phyloP scores from a whole-genome alignment of 768 basidiomycete species.

The Suillus spraguei region DNA sequence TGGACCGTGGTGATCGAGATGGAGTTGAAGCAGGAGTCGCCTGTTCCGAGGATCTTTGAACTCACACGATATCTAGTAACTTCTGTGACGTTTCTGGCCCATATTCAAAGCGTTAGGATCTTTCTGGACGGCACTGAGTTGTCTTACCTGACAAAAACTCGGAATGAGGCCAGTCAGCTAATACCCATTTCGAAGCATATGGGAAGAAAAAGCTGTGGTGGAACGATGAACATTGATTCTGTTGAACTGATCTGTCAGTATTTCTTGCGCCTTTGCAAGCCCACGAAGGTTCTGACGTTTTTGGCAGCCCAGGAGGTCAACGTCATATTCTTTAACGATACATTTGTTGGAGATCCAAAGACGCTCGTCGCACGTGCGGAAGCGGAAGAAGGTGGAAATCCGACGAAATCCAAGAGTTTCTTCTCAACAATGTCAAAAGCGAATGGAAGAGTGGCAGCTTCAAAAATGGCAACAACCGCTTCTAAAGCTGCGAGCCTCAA shows the following conservation, averaged over 20 bases:
- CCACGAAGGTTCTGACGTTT: background rate
- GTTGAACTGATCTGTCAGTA: constrained; percentile 7
- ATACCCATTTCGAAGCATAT: background rate
- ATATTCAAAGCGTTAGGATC: constrained; percentile 26
- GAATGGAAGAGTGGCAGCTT: background rate
- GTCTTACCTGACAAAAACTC: background rate
- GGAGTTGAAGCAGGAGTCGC: constrained; percentile 42
- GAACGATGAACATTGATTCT: constrained; percentile 2
- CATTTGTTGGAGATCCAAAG: background rate
- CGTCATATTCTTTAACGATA: background rate
- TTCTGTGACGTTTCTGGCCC: constrained; percentile 50
- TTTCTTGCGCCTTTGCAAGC: background rate
- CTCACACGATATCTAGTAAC: constrained; percentile 50
- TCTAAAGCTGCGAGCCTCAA: background rate
- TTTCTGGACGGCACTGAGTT: background rate
- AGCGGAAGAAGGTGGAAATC: constrained; percentile 6
- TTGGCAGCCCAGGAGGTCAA: background rate
- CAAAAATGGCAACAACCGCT: background rate
- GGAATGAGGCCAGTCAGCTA: background rate
- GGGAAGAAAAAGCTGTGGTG: background rate
- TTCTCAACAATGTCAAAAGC: background rate
- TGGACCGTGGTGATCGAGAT: constrained; percentile 51
- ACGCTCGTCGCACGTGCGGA: background rate
- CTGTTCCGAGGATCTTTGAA: constrained; percentile 46
- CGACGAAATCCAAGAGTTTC: constrained; percentile 1